These are phyloP conservation scores for Beauveria varroae DNA, from an alignment of 2,329 filamentous ascomycete genomes.

Conservation along the genomic window DNA sequence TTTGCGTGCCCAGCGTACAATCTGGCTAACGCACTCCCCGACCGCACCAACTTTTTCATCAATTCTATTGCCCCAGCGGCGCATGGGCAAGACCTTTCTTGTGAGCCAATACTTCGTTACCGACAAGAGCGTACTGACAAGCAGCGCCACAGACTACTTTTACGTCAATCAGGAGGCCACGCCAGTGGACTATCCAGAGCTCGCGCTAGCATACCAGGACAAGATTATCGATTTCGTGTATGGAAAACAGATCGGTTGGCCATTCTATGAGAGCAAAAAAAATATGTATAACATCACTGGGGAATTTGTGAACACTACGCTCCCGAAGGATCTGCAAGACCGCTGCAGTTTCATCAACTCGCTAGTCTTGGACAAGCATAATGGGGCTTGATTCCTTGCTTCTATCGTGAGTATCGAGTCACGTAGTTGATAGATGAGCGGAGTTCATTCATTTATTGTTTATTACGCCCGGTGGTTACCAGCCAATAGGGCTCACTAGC, in stretches of 20 bases:
- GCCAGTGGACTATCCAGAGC: slow-evolving; percentile 7
- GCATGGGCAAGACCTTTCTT: slow-evolving; percentile 14
- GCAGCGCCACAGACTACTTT: slow-evolving; percentile 12
- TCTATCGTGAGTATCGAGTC: background rate
- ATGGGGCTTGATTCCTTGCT: slow-evolving; percentile 1
- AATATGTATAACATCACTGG: slow-evolving; percentile 13
- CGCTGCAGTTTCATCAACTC: slow-evolving; percentile 13
- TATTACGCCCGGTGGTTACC: too few relatives aligned
- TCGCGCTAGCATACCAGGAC: slow-evolving; percentile 12
- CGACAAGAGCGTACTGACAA: background rate
- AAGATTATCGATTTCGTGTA: slow-evolving; percentile 14
- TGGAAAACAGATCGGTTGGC: slow-evolving; percentile 13
- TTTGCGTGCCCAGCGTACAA: slow-evolving; percentile 17
- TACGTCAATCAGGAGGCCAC: slow-evolving; percentile 10
- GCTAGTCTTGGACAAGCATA: slow-evolving; percentile 10
- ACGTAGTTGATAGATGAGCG: background rate
- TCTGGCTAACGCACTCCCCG: slow-evolving; percentile 13
- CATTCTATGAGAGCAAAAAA: slow-evolving; percentile 7
- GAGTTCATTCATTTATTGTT: background rate
- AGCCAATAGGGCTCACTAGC: too few relatives aligned
- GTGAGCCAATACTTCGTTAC: slow-evolving; percentile 5
- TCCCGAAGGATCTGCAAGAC: slow-evolving; percentile 4
- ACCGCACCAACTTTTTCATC: slow-evolving; percentile 11
- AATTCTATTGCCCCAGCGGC: slow-evolving; percentile 12
- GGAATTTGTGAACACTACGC: background rate